These are phyloP conservation scores for Neohortaea acidophila DNA, from an alignment of 495 filamentous ascomycete species.

Conservation along the genomic window DNA sequence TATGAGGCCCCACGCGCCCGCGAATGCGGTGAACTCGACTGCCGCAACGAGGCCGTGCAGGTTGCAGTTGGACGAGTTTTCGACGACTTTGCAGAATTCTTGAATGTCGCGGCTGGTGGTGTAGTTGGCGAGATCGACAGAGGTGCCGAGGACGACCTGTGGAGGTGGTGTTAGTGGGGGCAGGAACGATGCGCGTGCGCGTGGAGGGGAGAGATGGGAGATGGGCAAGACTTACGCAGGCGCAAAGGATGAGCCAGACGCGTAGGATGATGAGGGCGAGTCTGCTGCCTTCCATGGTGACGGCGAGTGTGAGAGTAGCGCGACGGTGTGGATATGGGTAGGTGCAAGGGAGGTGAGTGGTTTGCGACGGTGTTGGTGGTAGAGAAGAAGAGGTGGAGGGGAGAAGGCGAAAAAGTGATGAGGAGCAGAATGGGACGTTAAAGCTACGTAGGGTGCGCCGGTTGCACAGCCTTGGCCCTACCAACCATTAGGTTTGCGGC, in stretches of 20 bases:
- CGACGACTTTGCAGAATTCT: not conserved
- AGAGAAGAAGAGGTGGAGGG: too few species aligned
- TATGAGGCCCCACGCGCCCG: slow-evolving; percentile 8
- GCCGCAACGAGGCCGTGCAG: not conserved
- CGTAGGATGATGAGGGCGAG: not conserved
- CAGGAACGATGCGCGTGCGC: not conserved
- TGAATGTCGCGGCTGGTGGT: not conserved
- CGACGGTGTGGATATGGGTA: too few species aligned
- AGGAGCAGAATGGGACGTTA: too few species aligned
- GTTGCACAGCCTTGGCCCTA: too few species aligned
- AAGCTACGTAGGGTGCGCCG: too few species aligned
- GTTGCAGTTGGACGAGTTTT: not conserved
- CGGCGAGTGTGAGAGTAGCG: too few species aligned
- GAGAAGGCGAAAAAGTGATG: too few species aligned
- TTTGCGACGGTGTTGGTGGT: not conserved
- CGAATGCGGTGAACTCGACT: slow-evolving; percentile 4
- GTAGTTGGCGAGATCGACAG: not conserved
- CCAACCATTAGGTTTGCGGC: too few species aligned
- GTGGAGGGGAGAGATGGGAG: not conserved
- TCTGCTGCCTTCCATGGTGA: not conserved
- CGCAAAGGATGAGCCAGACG: too few species aligned
- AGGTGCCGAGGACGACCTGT: slow-evolving; percentile 1
- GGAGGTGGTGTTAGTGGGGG: not conserved
- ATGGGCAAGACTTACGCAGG: not conserved
- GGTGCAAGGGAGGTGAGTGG: not conserved